Conservation (phyloP, 768 basidiomycete genomes). For the Dentipellis sp. region DNA sequence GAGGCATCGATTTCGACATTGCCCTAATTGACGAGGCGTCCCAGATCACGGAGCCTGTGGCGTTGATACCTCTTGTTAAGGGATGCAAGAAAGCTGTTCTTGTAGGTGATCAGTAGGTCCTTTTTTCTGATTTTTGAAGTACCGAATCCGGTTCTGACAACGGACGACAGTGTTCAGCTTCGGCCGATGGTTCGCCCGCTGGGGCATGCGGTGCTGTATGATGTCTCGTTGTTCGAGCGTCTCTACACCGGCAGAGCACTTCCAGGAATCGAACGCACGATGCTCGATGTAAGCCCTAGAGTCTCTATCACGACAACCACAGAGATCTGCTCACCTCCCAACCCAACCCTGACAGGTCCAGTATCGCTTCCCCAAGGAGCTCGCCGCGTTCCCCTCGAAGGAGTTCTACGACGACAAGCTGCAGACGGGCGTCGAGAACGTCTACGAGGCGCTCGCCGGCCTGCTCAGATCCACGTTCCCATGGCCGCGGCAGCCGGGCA, state of each 20-base stretch:
- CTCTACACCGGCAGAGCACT: constrained; percentile 34
- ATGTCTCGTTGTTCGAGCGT: constrained; percentile 54
- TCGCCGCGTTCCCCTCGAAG: constrained; percentile 51
- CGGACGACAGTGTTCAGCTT: constrained; percentile 29
- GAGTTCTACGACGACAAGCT: constrained; percentile 55
- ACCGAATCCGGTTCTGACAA: not conserved
- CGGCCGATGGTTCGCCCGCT: constrained; percentile 55
- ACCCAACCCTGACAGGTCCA: constrained; percentile 34
- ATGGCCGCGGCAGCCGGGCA: constrained; percentile 37
- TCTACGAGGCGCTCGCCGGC: constrained; percentile 19
- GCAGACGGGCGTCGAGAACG: constrained; percentile 30
- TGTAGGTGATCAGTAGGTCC: constrained; percentile 61
- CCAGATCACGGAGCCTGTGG: constrained; percentile 58
- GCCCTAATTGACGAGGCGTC: constrained; percentile 65
- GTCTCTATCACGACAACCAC: not conserved
- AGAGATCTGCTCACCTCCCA: not conserved
- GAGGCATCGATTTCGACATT: constrained; percentile 47
- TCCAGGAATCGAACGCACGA: constrained; percentile 39
- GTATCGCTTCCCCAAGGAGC: constrained; percentile 51
- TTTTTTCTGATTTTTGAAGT: not conserved
- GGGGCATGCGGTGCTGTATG: constrained; percentile 46
- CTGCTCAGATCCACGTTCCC: constrained; percentile 39
- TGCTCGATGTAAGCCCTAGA: constrained; percentile 40
- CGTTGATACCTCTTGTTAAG: constrained; percentile 60
- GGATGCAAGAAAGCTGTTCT: constrained; percentile 47